A percentile compares a stretch with the other conserved stretches of the same genome.
Conservation (phyloP, 768 basidiomycete species). For the Suillus subluteus region DNA sequence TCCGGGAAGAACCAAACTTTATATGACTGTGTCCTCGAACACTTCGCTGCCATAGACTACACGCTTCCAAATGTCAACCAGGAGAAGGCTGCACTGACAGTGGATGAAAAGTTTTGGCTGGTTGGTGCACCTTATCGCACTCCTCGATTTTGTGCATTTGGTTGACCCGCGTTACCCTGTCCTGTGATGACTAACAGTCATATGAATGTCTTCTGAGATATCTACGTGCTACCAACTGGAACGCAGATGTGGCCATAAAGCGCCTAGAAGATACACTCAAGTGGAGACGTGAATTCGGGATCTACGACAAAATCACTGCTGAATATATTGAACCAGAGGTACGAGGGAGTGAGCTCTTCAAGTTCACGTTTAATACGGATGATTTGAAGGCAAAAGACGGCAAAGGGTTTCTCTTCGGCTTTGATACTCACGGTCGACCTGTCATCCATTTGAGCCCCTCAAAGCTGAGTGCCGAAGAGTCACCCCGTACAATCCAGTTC, state of each 20-base stretch:
- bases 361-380: neutral
- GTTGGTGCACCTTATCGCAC: constrained; percentile 37
- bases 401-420: constrained; percentile 80
- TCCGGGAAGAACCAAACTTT: constrained; percentile 49
- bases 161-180: constrained; percentile 12
- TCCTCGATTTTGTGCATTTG: neutral
- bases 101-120: constrained; percentile 80
- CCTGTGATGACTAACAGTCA: constrained; percentile 36
- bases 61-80: constrained; percentile 48
- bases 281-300: constrained; percentile 81
- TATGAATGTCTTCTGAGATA: constrained; percentile 79
- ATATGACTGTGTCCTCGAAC: constrained; percentile 57
- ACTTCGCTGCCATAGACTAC: constrained; percentile 60
- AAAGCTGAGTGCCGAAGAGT: constrained; percentile 77
- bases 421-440: constrained; percentile 66
- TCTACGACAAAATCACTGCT: constrained; percentile 66
- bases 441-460: constrained; percentile 68
- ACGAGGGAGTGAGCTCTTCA: constrained; percentile 16
- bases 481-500: constrained; percentile 69
- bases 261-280: constrained; percentile 72
- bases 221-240: constrained; percentile 80
- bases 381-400: constrained; percentile 69
- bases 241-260: constrained; percentile 54
- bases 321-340: constrained; percentile 78
- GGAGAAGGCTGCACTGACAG: constrained; percentile 50